A percentile compares a stretch with the other conserved stretches of the same genome.
These are phyloP conservation scores for Tuber brumale DNA, from an alignment of 495 filamentous ascomycete genomes.

Conservation along the genomic window DNA sequence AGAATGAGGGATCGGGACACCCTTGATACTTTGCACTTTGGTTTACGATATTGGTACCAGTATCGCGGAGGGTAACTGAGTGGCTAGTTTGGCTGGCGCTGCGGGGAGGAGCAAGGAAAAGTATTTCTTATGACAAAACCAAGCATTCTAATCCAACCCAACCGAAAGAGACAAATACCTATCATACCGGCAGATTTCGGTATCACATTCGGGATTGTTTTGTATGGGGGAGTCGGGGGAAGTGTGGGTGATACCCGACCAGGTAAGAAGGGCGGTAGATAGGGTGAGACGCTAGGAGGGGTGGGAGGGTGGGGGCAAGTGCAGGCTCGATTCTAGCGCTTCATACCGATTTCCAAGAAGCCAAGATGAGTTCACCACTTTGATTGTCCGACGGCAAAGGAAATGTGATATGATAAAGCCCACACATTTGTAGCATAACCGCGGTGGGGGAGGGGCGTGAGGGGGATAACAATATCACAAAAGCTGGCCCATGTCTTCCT, in stretches of 20 bases:
- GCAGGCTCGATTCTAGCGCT: conserved; percentile 1
- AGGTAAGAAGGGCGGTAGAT: background rate
- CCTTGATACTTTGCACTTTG: background rate
- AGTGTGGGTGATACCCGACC: background rate
- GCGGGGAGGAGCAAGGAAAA: background rate
- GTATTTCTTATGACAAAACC: background rate
- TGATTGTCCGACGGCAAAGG: background rate
- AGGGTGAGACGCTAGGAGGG: background rate
- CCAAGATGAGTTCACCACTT: background rate
- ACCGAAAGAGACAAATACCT: background rate
- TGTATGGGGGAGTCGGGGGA: background rate
- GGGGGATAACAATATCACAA: background rate
- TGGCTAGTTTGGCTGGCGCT: background rate
- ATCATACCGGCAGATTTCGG: background rate
- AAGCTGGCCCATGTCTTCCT: background rate
- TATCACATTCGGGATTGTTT: background rate
- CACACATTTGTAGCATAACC: background rate
- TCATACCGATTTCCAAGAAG: background rate
- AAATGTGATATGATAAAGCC: background rate
- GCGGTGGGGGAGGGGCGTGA: background rate
- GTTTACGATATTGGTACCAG: background rate
- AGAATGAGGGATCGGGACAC: background rate
- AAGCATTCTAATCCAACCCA: background rate
- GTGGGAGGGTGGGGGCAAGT: background rate
- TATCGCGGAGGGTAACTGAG: background rate